Percentiles rank a stretch among this genome's conserved stretches.
phyloP scores from a whole-genome alignment of 257 asterid genomes.

The Dorcoceras hygrometricum region DNA sequence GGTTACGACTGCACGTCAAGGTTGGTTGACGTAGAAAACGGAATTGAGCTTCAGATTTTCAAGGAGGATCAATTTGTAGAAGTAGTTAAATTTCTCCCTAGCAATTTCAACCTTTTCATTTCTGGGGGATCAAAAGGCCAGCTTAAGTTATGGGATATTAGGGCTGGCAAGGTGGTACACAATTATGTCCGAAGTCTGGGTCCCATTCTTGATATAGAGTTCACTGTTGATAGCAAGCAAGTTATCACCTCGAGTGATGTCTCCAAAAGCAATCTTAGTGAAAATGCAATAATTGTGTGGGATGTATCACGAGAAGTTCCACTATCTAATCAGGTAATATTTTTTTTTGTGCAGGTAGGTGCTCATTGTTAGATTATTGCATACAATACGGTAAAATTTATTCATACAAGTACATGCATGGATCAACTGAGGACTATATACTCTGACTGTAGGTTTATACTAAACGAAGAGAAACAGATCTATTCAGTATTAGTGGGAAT shows the following conservation, averaged over 20 bases:
- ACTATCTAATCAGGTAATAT: slow-evolving; percentile 77
- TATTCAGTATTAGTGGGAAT: background rate
- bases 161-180: slow-evolving; percentile 68
- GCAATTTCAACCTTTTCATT: slow-evolving; percentile 58
- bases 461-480: no score
- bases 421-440: background rate
- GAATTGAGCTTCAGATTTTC: slow-evolving; percentile 57
- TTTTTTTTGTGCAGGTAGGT: background rate
- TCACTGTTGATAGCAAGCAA: slow-evolving; percentile 63
- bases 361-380: background rate
- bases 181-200: slow-evolving; percentile 68
- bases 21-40: slow-evolving; percentile 73
- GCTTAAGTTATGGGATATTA: slow-evolving; percentile 79
- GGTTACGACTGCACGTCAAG: slow-evolving; percentile 91
- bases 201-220: slow-evolving; percentile 85
- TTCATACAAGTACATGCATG: background rate
- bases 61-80: slow-evolving; percentile 83
- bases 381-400: background rate
- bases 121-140: slow-evolving; percentile 96
- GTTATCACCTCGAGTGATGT: slow-evolving; percentile 79
- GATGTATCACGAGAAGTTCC: slow-evolving; percentile 81
- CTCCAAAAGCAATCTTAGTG: slow-evolving; percentile 75
- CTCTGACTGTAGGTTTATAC: background rate
- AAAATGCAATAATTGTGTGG: slow-evolving; percentile 89
- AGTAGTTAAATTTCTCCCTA: slow-evolving; percentile 71